Percentiles rank a stretch among this genome's conserved stretches.
These are phyloP conservation scores for Neolentinus lepideus DNA, from an alignment of 1,284 basidiomycete genomes.

Conservation along the genomic window DNA sequence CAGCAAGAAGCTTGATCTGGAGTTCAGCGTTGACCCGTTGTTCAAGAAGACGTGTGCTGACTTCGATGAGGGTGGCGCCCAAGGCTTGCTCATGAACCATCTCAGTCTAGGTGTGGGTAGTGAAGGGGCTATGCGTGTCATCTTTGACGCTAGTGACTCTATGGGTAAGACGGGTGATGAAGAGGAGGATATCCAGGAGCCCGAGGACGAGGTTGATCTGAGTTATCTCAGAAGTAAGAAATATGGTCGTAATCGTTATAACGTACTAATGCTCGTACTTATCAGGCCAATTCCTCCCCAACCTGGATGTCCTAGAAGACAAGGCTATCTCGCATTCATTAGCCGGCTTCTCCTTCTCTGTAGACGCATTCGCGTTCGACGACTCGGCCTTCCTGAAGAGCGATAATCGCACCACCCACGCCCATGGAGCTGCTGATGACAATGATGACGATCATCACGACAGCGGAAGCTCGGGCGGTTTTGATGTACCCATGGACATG, in stretches of 20 bases:
- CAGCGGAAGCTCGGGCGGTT: slow-evolving; percentile 4
- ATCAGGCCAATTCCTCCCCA: slow-evolving; percentile 61
- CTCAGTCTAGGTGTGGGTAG: slow-evolving; percentile 68
- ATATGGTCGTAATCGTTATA: slow-evolving; percentile 11
- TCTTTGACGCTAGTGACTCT: slow-evolving; percentile 95
- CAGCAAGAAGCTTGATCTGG: slow-evolving; percentile 90
- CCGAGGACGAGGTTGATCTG: slow-evolving; percentile 62
- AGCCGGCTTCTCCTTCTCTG: slow-evolving; percentile 72
- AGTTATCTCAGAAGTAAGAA: slow-evolving; percentile 55
- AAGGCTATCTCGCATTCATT: slow-evolving; percentile 79
- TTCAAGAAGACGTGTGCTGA: slow-evolving; percentile 98
- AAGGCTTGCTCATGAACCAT: slow-evolving; percentile 92
- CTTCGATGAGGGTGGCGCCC: slow-evolving; percentile 97
- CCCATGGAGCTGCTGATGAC: slow-evolving; percentile 27
- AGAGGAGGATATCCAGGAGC: slow-evolving; percentile 51
- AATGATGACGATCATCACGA: slow-evolving; percentile 26
- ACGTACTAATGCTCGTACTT: slow-evolving; percentile 7
- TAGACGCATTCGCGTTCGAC: slow-evolving; percentile 53
- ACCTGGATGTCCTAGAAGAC: slow-evolving; percentile 52
- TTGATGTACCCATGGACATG: slow-evolving; percentile 31
- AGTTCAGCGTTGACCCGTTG: slow-evolving; percentile 94
- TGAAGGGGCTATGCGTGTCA: slow-evolving; percentile 82
- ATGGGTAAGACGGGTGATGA: slow-evolving; percentile 72
- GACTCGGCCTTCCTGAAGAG: slow-evolving; percentile 52
- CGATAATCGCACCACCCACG: slow-evolving; percentile 26